Evolutionary conservation across 495 filamentous ascomycete genomes (phyloP).

Genomic region (Aspergillus haitiensis): DNA sequence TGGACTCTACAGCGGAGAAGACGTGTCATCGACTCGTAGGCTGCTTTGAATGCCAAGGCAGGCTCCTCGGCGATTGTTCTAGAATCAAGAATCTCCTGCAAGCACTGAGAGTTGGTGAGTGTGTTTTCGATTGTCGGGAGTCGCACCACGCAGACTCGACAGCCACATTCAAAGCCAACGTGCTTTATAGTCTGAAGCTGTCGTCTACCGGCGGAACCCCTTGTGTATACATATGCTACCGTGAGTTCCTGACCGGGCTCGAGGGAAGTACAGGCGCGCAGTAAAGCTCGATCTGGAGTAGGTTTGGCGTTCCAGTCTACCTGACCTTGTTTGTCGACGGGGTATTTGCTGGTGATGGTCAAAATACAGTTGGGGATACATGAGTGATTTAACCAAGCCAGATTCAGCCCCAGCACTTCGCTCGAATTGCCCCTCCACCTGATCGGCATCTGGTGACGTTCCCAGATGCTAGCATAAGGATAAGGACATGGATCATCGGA

Average conservation of each 20-base stretch:
- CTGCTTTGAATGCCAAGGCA: slow-evolving; percentile 9
- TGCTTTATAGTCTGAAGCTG: background rate
- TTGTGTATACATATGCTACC: slow-evolving; percentile 18
- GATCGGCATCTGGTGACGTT: slow-evolving; percentile 7
- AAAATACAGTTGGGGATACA: slow-evolving; percentile 21
- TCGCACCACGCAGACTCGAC: slow-evolving; percentile 14
- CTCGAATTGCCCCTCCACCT: slow-evolving; percentile 1
- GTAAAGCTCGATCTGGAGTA: background rate
- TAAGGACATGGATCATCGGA: background rate
- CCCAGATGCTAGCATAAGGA: slow-evolving; percentile 13
- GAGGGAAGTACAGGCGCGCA: slow-evolving; percentile 21
- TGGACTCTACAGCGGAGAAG: background rate
- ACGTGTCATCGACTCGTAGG: slow-evolving; percentile 4
- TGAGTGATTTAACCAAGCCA: slow-evolving; percentile 23
- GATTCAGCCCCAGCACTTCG: slow-evolving; percentile 19
- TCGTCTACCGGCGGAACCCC: background rate
- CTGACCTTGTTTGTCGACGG: background rate
- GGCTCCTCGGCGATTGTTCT: slow-evolving; percentile 10
- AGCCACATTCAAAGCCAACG: slow-evolving; percentile 18
- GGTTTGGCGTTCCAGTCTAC: background rate
- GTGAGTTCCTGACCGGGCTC: slow-evolving; percentile 30
- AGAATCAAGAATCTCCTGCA: background rate
- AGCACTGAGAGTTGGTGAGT: background rate
- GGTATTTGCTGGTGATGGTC: slow-evolving; percentile 2
- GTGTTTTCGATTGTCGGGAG: background rate